Evolutionary conservation across 106 monocot species (phyloP), one percentile per base, ranked within the genome.

Genomic region (Acorus calamus): DNA sequence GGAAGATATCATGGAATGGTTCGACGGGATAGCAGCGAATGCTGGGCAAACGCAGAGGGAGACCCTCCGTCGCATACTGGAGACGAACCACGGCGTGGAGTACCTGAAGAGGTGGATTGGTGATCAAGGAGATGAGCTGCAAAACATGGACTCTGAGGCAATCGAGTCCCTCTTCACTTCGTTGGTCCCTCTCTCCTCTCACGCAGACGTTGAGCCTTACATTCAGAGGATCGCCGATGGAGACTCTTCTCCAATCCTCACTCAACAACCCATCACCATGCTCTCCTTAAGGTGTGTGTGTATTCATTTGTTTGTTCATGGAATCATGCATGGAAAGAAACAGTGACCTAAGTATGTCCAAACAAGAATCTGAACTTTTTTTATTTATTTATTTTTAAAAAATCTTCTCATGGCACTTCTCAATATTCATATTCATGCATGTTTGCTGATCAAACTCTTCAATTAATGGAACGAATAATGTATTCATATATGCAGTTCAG

Each of bases 161-260:
- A 56, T 82, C 28, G 72, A 79, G 63, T 9, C 61, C 1, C 28
- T 73, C 28, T 81, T 56, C 69, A 65, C 48, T 12, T 71, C 77
- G 7, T n/a, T 49, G 11, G 85, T 85, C 6, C 85, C 85, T n/a
- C 74, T 85, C 12, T 49, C 56, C 2, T 68, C 77, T 3, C 85
- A 85, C 50, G 52, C 63, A 14, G 85, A 85, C 55, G 45, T 81
- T 3, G 80, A 79, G n/a, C 76, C 82, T 10, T 82, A 73, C 52
- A 73, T 86, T 14, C 82, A 79, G 66, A 69, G 86, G 14, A 79
- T 86, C n/a, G 76, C 75, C 4, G 70, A 79, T 11, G 85, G 85
- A 8, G 81, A 81, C 44, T 10, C 58, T 42, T 72, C 76, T 4
- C 72, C 70, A 4, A 4, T 84, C 46, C 70, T 84, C 53, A 84